Base-by-base conservation (phyloP, 1,284 basidiomycete species). In the Moniliophthora roreri region DNA sequence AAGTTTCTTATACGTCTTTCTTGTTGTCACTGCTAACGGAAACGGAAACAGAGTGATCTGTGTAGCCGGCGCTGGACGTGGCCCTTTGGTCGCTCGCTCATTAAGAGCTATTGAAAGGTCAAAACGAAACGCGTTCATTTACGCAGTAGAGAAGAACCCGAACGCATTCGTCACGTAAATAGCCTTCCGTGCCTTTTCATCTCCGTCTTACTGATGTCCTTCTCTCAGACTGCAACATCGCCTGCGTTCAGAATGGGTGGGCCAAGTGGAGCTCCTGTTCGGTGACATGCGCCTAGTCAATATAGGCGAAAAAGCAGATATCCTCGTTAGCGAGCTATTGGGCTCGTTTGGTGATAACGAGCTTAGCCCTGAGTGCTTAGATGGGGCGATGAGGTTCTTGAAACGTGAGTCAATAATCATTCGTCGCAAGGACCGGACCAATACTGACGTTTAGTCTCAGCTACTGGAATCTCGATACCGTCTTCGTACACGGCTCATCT, bases 301-400 rank as follows among this genome's bases (percentile, higher is more conserved):
- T 2, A 73, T 96, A 0, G 89, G 91, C 0, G 93, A 97, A 59
- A 79, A 83, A 58, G 94, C 88, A 15, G 97, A 99, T 68, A 93
- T 99, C 57, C 79, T 99, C 50, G 89, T 99, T 61, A 96, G 92
- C 71, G 97, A 99, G 71, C 80, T 99, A 16, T 72, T 99, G 57
- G 97, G 97, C 4, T 95, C 92, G 7, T 99, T 99, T 71, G 97
- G 96, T 4, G 97, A 99, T 72, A 99, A 99, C 60, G 97, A 99
- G 70, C 83, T 99, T 40, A 95, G 93, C 65, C 97, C 97, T 0
- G 97, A 99, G 69, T 98, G 95, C 70, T 75, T 98, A 28, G 95
- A 98, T 68, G 95, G 95, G n/a, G 95, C 91, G 15, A 86, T 90
- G 82, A 77, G 95, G 42, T 95, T 93, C 69, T 72, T 95, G 64